Evolutionary conservation across 208 protist species (phyloP).

Genomic region (Trichomonas vaginalis): DNA sequence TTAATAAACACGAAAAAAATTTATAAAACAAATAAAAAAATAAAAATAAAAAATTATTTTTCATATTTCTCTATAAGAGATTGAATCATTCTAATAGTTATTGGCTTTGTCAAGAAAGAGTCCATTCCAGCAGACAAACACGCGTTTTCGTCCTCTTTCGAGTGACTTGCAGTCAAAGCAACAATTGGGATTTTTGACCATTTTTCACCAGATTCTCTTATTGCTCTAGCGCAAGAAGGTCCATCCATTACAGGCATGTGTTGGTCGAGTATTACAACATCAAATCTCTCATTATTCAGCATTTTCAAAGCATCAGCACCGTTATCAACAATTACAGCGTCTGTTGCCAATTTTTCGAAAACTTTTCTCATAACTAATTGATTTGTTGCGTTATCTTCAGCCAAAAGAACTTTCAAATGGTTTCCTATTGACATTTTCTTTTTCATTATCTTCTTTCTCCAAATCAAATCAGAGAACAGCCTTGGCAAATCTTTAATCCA

Average conservation of each 20-base stretch:
- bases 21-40: too few relatives aligned
- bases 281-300: background rate
- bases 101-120: background rate
- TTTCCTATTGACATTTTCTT: too few relatives aligned
- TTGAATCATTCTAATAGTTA: too few relatives aligned
- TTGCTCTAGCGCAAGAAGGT: background rate
- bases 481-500: too few relatives aligned
- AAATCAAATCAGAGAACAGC: too few relatives aligned
- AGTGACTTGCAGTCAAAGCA: background rate
- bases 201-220: background rate
- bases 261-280: background rate
- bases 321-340: background rate
- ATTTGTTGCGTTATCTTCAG: background rate
- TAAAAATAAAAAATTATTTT: too few relatives aligned
- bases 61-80: too few relatives aligned
- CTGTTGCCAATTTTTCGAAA: background rate
- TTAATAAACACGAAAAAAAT: too few relatives aligned
- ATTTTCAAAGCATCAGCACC: background rate
- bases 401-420: background rate
- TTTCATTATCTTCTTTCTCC: too few relatives aligned
- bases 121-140: background rate
- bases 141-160: background rate
- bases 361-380: background rate
- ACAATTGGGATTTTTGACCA: background rate
- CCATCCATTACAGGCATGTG: background rate